Evolutionary conservation across 345 rosid genomes (phyloP).

Genomic region (Ceriops tagal): DNA sequence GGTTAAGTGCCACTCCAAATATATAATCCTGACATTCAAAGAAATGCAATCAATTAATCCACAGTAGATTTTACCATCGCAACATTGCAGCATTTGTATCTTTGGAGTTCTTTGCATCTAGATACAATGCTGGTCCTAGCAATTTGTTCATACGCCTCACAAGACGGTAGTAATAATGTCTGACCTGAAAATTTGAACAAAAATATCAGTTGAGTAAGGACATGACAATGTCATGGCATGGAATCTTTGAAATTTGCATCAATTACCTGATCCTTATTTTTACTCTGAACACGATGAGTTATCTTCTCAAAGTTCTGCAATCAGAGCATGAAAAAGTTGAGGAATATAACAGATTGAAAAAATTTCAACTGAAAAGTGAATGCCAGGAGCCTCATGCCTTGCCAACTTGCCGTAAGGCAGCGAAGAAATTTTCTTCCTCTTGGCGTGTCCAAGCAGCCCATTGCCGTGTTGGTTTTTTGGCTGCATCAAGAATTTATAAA

Average conservation of each 20-base stretch:
- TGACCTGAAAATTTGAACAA: constrained; percentile 56
- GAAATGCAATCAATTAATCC: constrained; percentile 5
- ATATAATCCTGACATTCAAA: background rate
- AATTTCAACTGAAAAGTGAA: constrained; percentile 1
- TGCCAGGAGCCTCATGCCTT: constrained; percentile 50
- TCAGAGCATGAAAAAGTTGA: constrained; percentile 19
- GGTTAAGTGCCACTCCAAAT: background rate
- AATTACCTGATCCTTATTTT: constrained; percentile 97
- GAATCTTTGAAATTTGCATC: constrained; percentile 1
- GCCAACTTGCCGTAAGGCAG: constrained; percentile 98
- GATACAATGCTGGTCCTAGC: constrained; percentile 79
- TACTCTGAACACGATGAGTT: constrained; percentile 89
- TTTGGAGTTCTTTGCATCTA: constrained; percentile 96
- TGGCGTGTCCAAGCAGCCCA: constrained; percentile 99
- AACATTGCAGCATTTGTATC: constrained; percentile 99
- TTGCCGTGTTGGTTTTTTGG: constrained; percentile 80
- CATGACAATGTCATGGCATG: background rate
- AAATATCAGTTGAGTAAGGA: constrained; percentile 11
- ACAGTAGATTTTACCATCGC: constrained; percentile 62
- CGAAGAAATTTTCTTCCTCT: constrained; percentile 97
- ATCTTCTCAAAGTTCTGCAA: constrained; percentile 96
- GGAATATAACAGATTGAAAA: constrained; percentile 1
- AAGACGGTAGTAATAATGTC: constrained; percentile 96
- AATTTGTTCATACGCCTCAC: constrained; percentile 99
- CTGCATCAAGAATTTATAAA: constrained; percentile 36